phyloP scores from a whole-genome alignment of 2,329 filamentous ascomycete genomes.

The Coniosporium tulheliwenetii region DNA sequence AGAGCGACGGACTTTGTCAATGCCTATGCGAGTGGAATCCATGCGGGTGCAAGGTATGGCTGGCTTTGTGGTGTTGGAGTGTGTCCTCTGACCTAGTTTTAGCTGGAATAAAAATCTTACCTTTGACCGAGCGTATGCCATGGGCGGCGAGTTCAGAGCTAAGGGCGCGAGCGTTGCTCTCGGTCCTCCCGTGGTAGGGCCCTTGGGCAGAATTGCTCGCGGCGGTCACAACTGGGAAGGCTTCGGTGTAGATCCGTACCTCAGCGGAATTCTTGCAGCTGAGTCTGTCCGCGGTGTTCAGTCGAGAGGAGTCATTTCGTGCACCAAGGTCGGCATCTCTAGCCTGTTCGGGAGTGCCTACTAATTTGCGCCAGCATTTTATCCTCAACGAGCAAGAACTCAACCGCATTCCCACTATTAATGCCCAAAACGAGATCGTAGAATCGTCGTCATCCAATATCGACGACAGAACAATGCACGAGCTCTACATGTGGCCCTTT shows the following conservation, averaged over 20 bases:
- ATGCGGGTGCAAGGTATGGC: slow-evolving; percentile 17
- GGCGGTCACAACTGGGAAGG: slow-evolving; percentile 64
- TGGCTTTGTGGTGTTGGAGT: too few relatives aligned
- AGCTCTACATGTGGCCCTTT: slow-evolving; percentile 35
- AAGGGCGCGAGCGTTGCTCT: slow-evolving; percentile 57
- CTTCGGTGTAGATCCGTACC: slow-evolving; percentile 53
- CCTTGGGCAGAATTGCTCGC: slow-evolving; percentile 53
- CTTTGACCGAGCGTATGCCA: slow-evolving; percentile 33
- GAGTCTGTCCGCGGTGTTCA: slow-evolving; percentile 42
- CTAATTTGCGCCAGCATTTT: too few relatives aligned
- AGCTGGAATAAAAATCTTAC: slow-evolving; percentile 40
- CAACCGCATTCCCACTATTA: too few relatives aligned
- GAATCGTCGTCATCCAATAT: slow-evolving; percentile 36
- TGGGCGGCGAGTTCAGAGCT: slow-evolving; percentile 42
- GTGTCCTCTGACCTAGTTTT: too few relatives aligned
- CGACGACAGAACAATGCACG: slow-evolving; percentile 45
- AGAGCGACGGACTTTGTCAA: slow-evolving; percentile 27
- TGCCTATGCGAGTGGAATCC: slow-evolving; percentile 25
- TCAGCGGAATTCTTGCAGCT: slow-evolving; percentile 37
- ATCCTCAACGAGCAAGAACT: slow-evolving; percentile 38
- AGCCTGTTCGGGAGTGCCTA: too few relatives aligned
- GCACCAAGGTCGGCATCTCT: slow-evolving; percentile 30
- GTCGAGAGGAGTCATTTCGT: slow-evolving; percentile 36
- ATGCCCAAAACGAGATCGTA: slow-evolving; percentile 23
- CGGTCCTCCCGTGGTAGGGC: slow-evolving; percentile 41